These are phyloP conservation scores for Phanerodontia chrysosporium DNA, from an alignment of 768 basidiomycete species.

Conservation along the genomic window DNA sequence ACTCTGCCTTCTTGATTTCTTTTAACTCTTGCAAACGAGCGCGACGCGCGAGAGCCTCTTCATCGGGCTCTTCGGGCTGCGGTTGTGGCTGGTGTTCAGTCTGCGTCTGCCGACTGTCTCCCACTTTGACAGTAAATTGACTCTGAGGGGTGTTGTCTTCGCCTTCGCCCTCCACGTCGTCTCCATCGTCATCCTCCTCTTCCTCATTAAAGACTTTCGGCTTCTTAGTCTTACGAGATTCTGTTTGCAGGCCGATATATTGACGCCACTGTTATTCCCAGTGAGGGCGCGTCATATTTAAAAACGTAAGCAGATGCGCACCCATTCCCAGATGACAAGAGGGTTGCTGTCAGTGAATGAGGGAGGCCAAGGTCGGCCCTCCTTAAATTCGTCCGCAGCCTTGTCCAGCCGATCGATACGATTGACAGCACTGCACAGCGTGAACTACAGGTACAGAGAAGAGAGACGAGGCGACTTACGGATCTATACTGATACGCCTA, in stretches of 20 bases:
- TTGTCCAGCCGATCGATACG: conserved; percentile 53
- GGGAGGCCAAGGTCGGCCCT: conserved; percentile 35
- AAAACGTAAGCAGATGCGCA: no score
- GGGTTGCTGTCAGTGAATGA: conserved; percentile 23
- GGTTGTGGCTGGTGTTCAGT: neutral
- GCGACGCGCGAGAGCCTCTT: conserved; percentile 14
- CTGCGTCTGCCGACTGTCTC: conserved; percentile 8
- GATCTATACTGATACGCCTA: conserved; percentile 40
- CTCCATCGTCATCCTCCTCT: conserved; percentile 1
- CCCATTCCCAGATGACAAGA: conserved; percentile 61
- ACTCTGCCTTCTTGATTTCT: conserved; percentile 29
- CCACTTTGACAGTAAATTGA: conserved; percentile 8
- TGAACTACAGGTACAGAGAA: neutral
- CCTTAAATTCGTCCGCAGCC: conserved; percentile 55
- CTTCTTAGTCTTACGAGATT: no score
- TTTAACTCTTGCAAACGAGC: conserved; percentile 15
- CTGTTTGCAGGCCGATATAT: conserved; percentile 47
- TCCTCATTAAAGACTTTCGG: no score
- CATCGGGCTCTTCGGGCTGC: neutral
- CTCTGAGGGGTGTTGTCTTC: conserved; percentile 31
- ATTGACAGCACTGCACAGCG: conserved; percentile 34
- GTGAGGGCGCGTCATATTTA: neutral
- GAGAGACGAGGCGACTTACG: conserved; percentile 35
- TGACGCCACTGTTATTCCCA: conserved; percentile 47
- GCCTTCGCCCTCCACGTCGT: conserved; percentile 11